phyloP scores from a whole-genome alignment of 176 grass and related monocot genomes.

The Stipa capillata region DNA sequence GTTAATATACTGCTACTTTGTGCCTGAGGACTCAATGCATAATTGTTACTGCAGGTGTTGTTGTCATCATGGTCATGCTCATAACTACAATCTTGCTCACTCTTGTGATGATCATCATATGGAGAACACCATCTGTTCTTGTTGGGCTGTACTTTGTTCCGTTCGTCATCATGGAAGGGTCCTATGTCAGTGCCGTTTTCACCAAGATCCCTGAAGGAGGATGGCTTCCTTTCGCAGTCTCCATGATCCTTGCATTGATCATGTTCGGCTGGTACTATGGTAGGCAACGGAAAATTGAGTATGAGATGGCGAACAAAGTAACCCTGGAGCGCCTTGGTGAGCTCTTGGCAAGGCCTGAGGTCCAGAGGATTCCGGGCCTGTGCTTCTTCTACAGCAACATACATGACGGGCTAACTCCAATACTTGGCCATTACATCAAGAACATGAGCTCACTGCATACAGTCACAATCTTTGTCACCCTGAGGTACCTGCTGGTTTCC shows the following conservation, averaged over 20 bases:
- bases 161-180: constrained; percentile 64
- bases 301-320: constrained; percentile 67
- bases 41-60: constrained; percentile 55
- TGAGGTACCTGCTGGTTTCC: constrained; percentile 57
- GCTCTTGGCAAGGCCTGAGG: constrained; percentile 53
- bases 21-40: background rate
- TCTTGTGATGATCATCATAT: constrained; percentile 76
- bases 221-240: constrained; percentile 73
- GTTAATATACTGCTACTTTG: background rate
- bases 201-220: constrained; percentile 75
- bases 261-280: constrained; percentile 88
- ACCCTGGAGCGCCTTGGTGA: constrained; percentile 42
- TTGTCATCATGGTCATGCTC: constrained; percentile 85
- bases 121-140: constrained; percentile 43
- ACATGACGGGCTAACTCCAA: constrained; percentile 54
- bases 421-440: constrained; percentile 67
- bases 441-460: constrained; percentile 66
- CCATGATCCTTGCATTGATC: constrained; percentile 56
- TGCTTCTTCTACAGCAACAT: constrained; percentile 95
- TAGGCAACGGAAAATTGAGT: constrained; percentile 60
- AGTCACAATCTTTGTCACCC: constrained; percentile 57
- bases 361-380: constrained; percentile 54
- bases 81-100: constrained; percentile 83
- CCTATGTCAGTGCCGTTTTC: constrained; percentile 63
- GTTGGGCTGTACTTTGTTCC: constrained; percentile 41